phyloP scores from a whole-genome alignment of 2,329 filamentous ascomycete species.

The Alternaria conjuncta region DNA sequence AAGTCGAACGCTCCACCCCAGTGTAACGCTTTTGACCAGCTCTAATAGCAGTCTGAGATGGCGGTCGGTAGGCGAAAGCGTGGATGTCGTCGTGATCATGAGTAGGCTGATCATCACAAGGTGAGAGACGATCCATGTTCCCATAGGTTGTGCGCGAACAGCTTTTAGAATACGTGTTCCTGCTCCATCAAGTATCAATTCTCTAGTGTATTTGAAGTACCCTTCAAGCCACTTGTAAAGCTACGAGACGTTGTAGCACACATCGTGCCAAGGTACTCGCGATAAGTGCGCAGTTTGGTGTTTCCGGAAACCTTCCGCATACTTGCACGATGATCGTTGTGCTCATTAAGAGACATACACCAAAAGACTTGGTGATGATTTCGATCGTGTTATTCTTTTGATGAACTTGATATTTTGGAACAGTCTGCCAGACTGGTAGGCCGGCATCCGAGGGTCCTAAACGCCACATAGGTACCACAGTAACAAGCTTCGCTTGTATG shows the following conservation, averaged over 20 bases:
- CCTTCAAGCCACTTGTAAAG: not conserved
- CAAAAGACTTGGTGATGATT: not conserved
- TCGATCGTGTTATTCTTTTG: not conserved
- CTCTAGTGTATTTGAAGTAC: not conserved
- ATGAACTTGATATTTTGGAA: no score
- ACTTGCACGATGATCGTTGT: not conserved
- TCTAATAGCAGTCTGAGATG: not conserved
- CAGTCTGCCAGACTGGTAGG: not conserved
- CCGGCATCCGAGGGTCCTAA: not conserved
- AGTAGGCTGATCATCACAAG: not conserved
- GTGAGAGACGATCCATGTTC: not conserved
- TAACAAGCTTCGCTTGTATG: not conserved
- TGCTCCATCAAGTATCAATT: not conserved
- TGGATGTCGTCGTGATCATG: not conserved
- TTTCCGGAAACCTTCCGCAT: not conserved
- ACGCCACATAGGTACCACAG: not conserved
- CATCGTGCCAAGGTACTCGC: not conserved
- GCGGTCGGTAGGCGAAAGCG: not conserved
- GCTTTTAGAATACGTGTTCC: not conserved
- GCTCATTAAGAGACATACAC: not conserved
- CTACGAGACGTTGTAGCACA: not conserved
- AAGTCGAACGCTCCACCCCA: not conserved
- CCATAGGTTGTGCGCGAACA: not conserved
- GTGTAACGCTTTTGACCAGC: not conserved
- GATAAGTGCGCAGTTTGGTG: no score